Percentiles rank a stretch among this genome's conserved stretches.
These are phyloP conservation scores for Chaetomium cochliodes DNA, from an alignment of 495 filamentous ascomycete genomes.

Conservation along the genomic window DNA sequence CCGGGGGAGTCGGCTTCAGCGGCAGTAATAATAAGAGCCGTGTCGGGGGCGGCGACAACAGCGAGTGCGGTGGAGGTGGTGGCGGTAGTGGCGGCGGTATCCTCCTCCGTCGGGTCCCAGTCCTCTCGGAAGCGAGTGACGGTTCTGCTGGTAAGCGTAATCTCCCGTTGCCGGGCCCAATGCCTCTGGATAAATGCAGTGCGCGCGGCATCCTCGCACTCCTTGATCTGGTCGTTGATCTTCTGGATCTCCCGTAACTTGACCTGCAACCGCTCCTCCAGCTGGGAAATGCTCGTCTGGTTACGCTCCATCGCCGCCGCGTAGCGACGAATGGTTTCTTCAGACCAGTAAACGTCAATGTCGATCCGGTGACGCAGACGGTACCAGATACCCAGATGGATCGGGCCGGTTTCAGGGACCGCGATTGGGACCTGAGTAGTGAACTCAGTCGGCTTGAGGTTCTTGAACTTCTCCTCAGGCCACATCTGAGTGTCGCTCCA, in stretches of 20 bases:
- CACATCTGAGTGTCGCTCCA: neutral
- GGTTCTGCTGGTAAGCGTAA: neutral
- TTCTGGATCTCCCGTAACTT: neutral
- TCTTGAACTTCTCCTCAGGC: neutral
- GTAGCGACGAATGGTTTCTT: neutral
- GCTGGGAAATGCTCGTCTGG: neutral
- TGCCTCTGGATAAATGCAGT: neutral
- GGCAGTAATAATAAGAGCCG: neutral
- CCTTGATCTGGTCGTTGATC: neutral
- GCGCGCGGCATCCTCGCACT: neutral
- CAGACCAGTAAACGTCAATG: neutral
- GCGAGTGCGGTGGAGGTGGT: neutral
- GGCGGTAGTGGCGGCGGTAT: neutral
- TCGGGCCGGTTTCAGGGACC: slow-evolving; percentile 13
- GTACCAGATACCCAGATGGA: neutral
- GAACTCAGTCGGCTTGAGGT: slow-evolving; percentile 7
- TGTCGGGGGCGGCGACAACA: slow-evolving; percentile 1
- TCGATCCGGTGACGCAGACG: slow-evolving; percentile 9
- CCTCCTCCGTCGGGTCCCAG: neutral
- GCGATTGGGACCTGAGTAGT: neutral
- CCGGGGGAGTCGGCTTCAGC: neutral
- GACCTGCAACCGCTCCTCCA: neutral
- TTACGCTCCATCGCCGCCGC: neutral
- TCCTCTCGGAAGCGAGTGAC: neutral
- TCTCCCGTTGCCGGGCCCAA: neutral